Conservation (phyloP, 768 basidiomycete genomes). For the Phylloporus rhodoxanthus region DNA sequence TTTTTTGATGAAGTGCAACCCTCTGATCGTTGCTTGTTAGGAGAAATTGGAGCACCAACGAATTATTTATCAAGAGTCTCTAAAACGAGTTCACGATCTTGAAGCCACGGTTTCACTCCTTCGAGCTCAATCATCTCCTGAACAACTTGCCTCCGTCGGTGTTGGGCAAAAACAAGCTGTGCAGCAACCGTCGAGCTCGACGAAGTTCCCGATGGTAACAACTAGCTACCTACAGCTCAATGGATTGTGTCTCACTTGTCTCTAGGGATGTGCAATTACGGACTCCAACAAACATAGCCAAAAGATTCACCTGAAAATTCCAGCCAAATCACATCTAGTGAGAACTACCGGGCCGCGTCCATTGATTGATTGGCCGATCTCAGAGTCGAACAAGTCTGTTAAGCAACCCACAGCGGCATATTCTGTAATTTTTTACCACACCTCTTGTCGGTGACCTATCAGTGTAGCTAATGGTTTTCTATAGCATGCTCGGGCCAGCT, state of each 20-base stretch:
- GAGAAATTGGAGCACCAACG: conserved; percentile 11
- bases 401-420: conserved; percentile 7
- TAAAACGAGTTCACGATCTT: conserved; percentile 13
- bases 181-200: neutral
- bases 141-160: conserved; percentile 18
- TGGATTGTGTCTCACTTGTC: conserved; percentile 3
- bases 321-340: conserved; percentile 11
- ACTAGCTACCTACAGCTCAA: neutral
- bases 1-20: neutral
- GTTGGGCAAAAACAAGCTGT: neutral
- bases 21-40: conserved; percentile 8
- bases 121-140: conserved; percentile 12
- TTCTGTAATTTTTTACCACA: conserved; percentile 3
- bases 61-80: conserved; percentile 7
- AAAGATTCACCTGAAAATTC: conserved; percentile 20
- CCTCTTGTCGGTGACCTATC: neutral
- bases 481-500: neutral
- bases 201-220: conserved; percentile 11
- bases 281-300: conserved; percentile 14
- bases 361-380: neutral
- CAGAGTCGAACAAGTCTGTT: conserved; percentile 5
- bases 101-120: conserved; percentile 15
- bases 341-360: neutral
- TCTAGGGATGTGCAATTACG: conserved; percentile 8
- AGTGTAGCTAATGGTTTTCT: neutral